Percentiles rank a stretch among this genome's conserved stretches.
Conservation (phyloP, 2,329 filamentous ascomycete genomes). For the Epicoccum sorghinum region DNA sequence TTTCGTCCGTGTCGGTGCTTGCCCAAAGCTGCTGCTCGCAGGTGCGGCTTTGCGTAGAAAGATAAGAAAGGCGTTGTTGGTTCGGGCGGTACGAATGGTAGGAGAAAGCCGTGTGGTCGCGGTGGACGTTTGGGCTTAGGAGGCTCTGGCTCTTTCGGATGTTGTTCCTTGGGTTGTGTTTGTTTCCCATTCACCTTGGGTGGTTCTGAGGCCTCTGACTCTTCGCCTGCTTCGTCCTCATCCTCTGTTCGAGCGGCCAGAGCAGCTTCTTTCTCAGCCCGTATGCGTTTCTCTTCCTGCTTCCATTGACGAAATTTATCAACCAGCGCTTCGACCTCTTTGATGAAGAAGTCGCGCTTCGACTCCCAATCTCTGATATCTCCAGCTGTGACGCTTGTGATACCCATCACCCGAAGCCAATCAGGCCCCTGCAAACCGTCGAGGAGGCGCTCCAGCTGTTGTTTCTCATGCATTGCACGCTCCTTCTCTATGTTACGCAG, state of each 20-base stretch:
- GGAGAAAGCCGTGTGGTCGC: constrained; percentile 40
- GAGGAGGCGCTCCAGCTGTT: constrained; percentile 69
- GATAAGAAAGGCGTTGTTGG: constrained; percentile 74
- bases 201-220: constrained; percentile 45
- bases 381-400: constrained; percentile 81
- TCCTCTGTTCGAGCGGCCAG: constrained; percentile 56
- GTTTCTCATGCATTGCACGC: constrained; percentile 69
- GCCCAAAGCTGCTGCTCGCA: constrained; percentile 80
- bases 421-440: constrained; percentile 88
- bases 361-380: constrained; percentile 87
- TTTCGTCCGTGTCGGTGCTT: constrained; percentile 72
- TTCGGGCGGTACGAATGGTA: constrained; percentile 37
- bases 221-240: constrained; percentile 48
- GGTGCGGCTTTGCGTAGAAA: constrained; percentile 81
- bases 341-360: constrained; percentile 83
- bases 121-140: constrained; percentile 41
- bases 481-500: constrained; percentile 72
- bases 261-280: constrained; percentile 74
- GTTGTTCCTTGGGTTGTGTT: constrained; percentile 39
- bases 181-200: constrained; percentile 19
- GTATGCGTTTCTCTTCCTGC: constrained; percentile 84
- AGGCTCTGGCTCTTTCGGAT: constrained; percentile 51
- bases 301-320: constrained; percentile 90
- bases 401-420: constrained; percentile 91
- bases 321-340: constrained; percentile 79